These are phyloP conservation scores for Penicillium psychrofluorescens DNA, from an alignment of 495 filamentous ascomycete species.

Conservation along the genomic window DNA sequence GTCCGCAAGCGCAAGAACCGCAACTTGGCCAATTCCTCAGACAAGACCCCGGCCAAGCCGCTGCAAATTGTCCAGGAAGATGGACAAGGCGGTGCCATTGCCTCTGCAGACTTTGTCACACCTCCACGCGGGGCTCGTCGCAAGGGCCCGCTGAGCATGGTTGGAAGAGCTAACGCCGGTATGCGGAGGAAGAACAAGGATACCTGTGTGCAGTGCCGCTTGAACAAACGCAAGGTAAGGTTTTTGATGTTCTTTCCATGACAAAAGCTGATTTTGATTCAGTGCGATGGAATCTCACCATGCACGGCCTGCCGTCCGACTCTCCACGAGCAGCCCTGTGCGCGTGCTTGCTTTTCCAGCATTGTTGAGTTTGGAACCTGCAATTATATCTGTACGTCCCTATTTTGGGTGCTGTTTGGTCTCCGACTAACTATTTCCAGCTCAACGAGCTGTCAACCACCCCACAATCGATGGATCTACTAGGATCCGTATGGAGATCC, in stretches of 20 bases:
- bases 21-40: slow-evolving; percentile 19
- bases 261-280: slow-evolving; percentile 3
- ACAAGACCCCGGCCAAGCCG: slow-evolving; percentile 26
- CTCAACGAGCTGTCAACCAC: slow-evolving; percentile 43
- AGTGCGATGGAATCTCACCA: slow-evolving; percentile 43
- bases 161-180: slow-evolving; percentile 38
- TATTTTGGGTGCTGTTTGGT: neutral
- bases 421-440: slow-evolving; percentile 19
- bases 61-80: slow-evolving; percentile 44
- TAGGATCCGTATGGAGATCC: slow-evolving; percentile 34
- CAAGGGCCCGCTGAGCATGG: slow-evolving; percentile 39
- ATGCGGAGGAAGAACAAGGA: slow-evolving; percentile 43
- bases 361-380: slow-evolving; percentile 46
- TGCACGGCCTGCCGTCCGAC: slow-evolving; percentile 43
- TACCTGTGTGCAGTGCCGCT: slow-evolving; percentile 40
- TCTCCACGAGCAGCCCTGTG: slow-evolving; percentile 41
- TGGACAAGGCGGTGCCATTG: slow-evolving; percentile 39
- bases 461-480: slow-evolving; percentile 27
- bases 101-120: slow-evolving; percentile 42
- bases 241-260: neutral
- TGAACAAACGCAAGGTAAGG: slow-evolving; percentile 43
- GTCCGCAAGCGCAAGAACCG: slow-evolving; percentile 38
- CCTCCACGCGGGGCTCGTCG: slow-evolving; percentile 40
- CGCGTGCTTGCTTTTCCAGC: slow-evolving; percentile 39
- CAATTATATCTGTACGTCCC: slow-evolving; percentile 41